These are phyloP conservation scores for Podospora tetraspora DNA, from an alignment of 495 filamentous ascomycete species.

Conservation along the genomic window DNA sequence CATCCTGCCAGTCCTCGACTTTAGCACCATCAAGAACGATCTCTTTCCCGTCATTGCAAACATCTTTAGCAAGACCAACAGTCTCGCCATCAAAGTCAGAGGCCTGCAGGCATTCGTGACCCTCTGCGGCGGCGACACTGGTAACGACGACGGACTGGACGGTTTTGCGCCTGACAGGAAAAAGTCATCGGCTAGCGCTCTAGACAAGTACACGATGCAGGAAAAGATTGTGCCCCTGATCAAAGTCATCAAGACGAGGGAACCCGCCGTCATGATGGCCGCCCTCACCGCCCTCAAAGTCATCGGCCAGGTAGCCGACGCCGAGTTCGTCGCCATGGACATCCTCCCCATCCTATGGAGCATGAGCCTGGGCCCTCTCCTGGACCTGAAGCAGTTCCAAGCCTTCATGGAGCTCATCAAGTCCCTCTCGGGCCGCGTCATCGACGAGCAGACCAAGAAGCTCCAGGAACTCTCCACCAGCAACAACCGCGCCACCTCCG, in stretches of 20 bases:
- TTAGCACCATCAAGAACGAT: constrained; percentile 92
- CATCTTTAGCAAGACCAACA: constrained; percentile 88
- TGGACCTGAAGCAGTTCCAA: constrained; percentile 83
- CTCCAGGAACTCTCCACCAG: constrained; percentile 70
- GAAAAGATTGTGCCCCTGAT: constrained; percentile 91
- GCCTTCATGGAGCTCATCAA: constrained; percentile 84
- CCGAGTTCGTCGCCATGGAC: constrained; percentile 91
- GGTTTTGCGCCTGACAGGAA: constrained; percentile 53
- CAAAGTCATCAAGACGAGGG: constrained; percentile 92
- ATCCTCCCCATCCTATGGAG: constrained; percentile 84
- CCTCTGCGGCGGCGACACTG: constrained; percentile 70
- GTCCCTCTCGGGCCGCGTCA: constrained; percentile 68
- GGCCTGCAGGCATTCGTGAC: constrained; percentile 84
- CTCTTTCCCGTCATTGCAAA: constrained; percentile 84
- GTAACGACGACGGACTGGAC: constrained; percentile 63
- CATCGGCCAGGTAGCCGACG: constrained; percentile 74
- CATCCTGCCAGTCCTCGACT: constrained; percentile 79
- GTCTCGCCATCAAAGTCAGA: constrained; percentile 86
- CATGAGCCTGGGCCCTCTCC: constrained; percentile 83
- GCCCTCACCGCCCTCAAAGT: constrained; percentile 77
- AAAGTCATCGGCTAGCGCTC: constrained; percentile 57
- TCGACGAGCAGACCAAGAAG: constrained; percentile 82
- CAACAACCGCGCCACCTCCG: constrained; percentile 30
- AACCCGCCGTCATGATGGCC: constrained; percentile 96
- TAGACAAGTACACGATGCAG: constrained; percentile 97